Evolutionary conservation across 305 asterid species (phyloP).

Genomic region (Stenogyne calaminthoides): DNA sequence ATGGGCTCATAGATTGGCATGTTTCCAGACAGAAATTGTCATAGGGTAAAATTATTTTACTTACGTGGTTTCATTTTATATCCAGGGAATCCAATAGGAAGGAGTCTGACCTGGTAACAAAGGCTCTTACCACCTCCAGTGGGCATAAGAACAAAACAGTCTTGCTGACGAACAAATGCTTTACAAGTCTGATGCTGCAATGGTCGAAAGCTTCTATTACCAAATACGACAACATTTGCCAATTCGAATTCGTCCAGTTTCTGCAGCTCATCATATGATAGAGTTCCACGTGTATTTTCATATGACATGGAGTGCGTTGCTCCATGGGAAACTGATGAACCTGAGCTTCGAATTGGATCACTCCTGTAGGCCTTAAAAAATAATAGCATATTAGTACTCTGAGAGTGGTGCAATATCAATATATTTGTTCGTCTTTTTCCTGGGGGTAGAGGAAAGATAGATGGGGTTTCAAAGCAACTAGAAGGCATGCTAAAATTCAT

Average conservation of each 20-base stretch:
- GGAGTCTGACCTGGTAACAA: constrained; percentile 81
- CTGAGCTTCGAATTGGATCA: constrained; percentile 47
- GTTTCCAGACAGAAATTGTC: background rate
- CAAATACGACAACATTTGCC: constrained; percentile 93
- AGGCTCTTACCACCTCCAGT: constrained; percentile 99
- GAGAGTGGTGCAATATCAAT: constrained; percentile 20
- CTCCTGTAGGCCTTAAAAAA: constrained; percentile 53
- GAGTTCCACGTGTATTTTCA: constrained; percentile 42
- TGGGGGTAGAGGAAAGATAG: too few relatives aligned
- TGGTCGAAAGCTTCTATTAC: constrained; percentile 75
- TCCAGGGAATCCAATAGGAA: constrained; percentile 24
- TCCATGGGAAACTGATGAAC: constrained; percentile 49
- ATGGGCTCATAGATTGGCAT: constrained; percentile 20
- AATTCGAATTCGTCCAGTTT: constrained; percentile 73
- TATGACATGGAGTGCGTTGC: constrained; percentile 30
- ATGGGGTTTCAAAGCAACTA: constrained; percentile 23
- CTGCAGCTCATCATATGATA: constrained; percentile 73
- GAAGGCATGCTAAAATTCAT: constrained; percentile 20
- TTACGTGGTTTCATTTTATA: constrained; percentile 19
- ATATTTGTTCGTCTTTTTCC: background rate
- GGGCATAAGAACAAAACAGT: constrained; percentile 94
- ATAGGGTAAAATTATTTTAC: constrained; percentile 18
- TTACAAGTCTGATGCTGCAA: constrained; percentile 83
- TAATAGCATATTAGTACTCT: constrained; percentile 31
- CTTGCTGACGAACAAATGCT: constrained; percentile 63